Evolutionary conservation across 2,329 filamentous ascomycete genomes (phyloP), one percentile per base, ranked within the genome.

Genomic region (Arachnomyces sp.): DNA sequence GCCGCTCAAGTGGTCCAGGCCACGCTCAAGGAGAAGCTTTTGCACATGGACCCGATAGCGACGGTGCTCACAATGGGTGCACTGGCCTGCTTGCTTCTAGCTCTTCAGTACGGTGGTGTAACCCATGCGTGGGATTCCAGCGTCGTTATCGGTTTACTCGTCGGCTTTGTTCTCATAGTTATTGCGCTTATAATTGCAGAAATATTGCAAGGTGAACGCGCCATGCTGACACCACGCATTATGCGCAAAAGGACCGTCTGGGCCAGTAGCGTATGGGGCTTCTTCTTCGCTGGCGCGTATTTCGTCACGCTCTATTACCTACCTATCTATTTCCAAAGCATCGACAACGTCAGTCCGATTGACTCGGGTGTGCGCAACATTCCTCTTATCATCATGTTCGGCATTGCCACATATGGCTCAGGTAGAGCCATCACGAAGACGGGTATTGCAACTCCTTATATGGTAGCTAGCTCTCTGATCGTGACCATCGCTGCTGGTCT

Each of bases 21-120:
- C 2, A 38, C 48, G 8, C 31, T 52, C n/a, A 48, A 42, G 38
- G 38, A 55, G 32, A 49, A 58, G 36, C 14, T 60, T 9, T 17
- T 38, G 6, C 49, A 53, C 35, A 52, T 80, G 35, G 77, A 81
- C 42, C 74, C 74, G 0, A 52, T 79, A 1, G 78, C 78, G 16
- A 79, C 74, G 5, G 52, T 73, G 11, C 69, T 79, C 55, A 75
- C 82, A 46, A 58, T 82, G 12, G 76, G 78, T 0, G 70, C 69
- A 20, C 67, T 79, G 29, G 65, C 80, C 11, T 77, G 70, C 45
- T 71, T 82, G 29, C 59, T 82, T 2, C 62, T 83, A 4, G 78
- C 78, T 1, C 63, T 83, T 25, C 74, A 82, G 50, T 82, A 77
- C 77, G 57, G 55, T 14, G 57, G 49, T 5, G 37, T 45, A 5